Percentiles rank a stretch among this genome's conserved stretches.
Evolutionary conservation across 768 basidiomycete species (phyloP).

Genomic region (Mycena rosella): DNA sequence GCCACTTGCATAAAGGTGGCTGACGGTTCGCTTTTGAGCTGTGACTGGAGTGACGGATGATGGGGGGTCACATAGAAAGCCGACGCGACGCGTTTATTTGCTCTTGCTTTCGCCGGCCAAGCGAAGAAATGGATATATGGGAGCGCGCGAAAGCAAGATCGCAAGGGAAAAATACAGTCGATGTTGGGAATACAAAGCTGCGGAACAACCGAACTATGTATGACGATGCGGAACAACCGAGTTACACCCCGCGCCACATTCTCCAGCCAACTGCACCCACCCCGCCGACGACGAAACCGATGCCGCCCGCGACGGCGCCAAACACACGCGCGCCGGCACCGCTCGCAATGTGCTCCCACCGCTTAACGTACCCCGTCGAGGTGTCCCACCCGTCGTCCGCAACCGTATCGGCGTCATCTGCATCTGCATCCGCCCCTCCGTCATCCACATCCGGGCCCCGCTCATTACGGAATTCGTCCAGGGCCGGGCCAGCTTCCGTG

Average conservation of each 20-base stretch:
- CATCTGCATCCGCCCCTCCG: neutral
- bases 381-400: constrained; percentile 24
- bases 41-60: neutral
- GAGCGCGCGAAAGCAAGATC: no score
- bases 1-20: neutral
- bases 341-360: constrained; percentile 25
- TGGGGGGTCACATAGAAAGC: neutral
- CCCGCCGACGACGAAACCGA: constrained; percentile 31
- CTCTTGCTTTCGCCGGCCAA: no score
- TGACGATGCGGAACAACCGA: neutral
- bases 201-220: no score
- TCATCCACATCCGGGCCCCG: constrained; percentile 55
- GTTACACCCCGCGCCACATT: constrained; percentile 25
- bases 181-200: constrained; percentile 7
- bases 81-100: constrained; percentile 3
- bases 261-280: constrained; percentile 28
- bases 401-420: neutral
- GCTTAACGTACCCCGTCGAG: constrained; percentile 33
- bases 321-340: constrained; percentile 3
- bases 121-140: no score
- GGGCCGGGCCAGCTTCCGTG: constrained; percentile 54
- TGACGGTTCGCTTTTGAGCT: neutral
- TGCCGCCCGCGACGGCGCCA: constrained; percentile 27
- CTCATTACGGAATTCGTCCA: constrained; percentile 53
- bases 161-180: no score